Percentiles rank a stretch among this genome's conserved stretches.
These are phyloP conservation scores for Apiotrichum veenhuisii DNA, from an alignment of 1,284 basidiomycete species.

Conservation along the genomic window DNA sequence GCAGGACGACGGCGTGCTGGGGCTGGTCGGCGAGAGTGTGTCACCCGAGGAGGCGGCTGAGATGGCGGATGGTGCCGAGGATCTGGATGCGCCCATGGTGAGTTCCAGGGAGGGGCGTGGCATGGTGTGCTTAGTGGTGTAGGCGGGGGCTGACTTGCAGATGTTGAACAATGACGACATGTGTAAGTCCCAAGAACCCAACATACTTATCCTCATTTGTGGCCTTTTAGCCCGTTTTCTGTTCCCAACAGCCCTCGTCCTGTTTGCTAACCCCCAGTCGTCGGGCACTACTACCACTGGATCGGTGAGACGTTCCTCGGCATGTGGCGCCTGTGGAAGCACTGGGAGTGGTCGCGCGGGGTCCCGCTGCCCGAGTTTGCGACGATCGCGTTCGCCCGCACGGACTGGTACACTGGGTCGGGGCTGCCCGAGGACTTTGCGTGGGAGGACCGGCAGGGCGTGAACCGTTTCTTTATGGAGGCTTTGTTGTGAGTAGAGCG, in stretches of 20 bases:
- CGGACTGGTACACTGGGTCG: background rate
- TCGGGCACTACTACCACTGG: conserved; percentile 36
- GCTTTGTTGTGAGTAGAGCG: conserved; percentile 36
- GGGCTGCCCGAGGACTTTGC: background rate
- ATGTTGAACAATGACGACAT: conserved; percentile 26
- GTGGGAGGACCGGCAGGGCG: conserved; percentile 34
- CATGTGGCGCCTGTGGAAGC: conserved; percentile 29
- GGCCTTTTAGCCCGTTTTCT: background rate
- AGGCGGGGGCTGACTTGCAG: conserved; percentile 16
- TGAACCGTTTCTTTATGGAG: conserved; percentile 32
- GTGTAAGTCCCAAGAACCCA: too few relatives aligned
- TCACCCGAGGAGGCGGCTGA: conserved; percentile 15
- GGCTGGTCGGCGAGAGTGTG: conserved; percentile 19
- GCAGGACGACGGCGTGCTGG: conserved; percentile 12
- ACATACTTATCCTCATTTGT: too few relatives aligned
- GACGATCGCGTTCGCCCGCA: conserved; percentile 23
- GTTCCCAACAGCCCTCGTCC: background rate
- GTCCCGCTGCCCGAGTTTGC: conserved; percentile 22
- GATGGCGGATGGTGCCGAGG: conserved; percentile 10
- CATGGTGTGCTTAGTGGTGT: too few relatives aligned
- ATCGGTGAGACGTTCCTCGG: conserved; percentile 39
- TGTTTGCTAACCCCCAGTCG: conserved; percentile 17
- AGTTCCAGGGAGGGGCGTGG: background rate
- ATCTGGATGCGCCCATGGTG: conserved; percentile 23
- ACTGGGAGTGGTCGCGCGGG: conserved; percentile 21